Percentiles rank a stretch among this genome's conserved stretches.
Conservation (phyloP, 495 filamentous ascomycete genomes). For the Daldinia concentrica region DNA sequence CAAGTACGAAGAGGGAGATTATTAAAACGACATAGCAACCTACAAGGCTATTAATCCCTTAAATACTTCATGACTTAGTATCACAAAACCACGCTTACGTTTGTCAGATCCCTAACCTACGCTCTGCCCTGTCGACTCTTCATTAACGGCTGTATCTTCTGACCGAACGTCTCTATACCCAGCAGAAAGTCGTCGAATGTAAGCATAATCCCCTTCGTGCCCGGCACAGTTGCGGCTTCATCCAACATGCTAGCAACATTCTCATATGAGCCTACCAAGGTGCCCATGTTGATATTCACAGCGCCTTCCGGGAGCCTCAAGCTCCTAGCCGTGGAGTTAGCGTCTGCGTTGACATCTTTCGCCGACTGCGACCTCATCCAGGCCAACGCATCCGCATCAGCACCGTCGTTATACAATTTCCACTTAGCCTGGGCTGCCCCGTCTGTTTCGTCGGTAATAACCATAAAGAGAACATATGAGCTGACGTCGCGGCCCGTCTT, state of each 20-base stretch:
- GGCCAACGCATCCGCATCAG: slow-evolving; percentile 42
- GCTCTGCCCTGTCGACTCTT: slow-evolving; percentile 38
- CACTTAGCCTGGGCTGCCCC: slow-evolving; percentile 46
- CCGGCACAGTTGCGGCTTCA: slow-evolving; percentile 42
- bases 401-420: slow-evolving; percentile 46
- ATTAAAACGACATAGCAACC: not conserved
- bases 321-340: slow-evolving; percentile 40
- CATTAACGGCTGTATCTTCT: slow-evolving; percentile 46
- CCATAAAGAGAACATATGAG: slow-evolving; percentile 47
- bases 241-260: slow-evolving; percentile 47
- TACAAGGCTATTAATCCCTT: too few species aligned
- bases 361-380: slow-evolving; percentile 45
- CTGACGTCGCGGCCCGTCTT: slow-evolving; percentile 44
- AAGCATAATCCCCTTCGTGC: slow-evolving; percentile 51
- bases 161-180: slow-evolving; percentile 46
- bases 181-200: slow-evolving; percentile 46
- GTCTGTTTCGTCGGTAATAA: slow-evolving; percentile 49
- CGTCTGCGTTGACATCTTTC: slow-evolving; percentile 47
- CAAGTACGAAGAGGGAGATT: not conserved
- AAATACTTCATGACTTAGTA: too few species aligned
- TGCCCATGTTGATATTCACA: slow-evolving; percentile 48
- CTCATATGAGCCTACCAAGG: slow-evolving; percentile 45
- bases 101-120: not conserved
- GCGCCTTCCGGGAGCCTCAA: slow-evolving; percentile 43
- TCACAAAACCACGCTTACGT: too few species aligned